Evolutionary conservation across 2,329 filamentous ascomycete genomes (phyloP), one percentile per base, ranked within the genome.

Genomic region (Arthroderma uncinatum): DNA sequence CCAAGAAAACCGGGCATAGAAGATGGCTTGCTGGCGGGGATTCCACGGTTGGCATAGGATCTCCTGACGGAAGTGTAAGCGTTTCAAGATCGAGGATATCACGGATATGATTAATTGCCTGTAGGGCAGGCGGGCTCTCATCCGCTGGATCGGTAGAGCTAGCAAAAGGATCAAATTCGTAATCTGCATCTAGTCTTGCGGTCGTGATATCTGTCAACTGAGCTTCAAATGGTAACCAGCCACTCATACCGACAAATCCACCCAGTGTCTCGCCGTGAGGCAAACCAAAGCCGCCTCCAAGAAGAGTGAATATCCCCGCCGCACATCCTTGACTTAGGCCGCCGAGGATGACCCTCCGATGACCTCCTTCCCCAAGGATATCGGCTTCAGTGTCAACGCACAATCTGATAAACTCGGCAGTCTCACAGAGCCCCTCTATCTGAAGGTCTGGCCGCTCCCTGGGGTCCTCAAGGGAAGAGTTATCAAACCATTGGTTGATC

Each of bases 251-350:
- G 37, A 79, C 61, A 56, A 74, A 76, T 0, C 72, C 76, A 0
- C 74, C 75, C 1, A 78, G 52, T 0, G 62, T 57, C 3, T 44
- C 57, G 14, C 28, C 37, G 16, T 12, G 3, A 33, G n/a, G 16
- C 3, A 14, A 6, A 3, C 53, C 53, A 9, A 39, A 54, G 10
- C 53, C 48, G n/a, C 48, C 48, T 10, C 28, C 48, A 34, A 82
- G 63, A 19, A 79, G 62, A 1, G 71, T 61, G 19, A 73, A 67
- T 8, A 80, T 60, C 0, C 69, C 67, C 62, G 74, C 73, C 0
- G 78, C 79, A 61, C 76, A 80, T 0, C 79, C 79, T 60, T 80
- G 77, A 62, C 79, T 80, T n/a, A 81, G 59, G 0, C 78, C 78
- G 14, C 77, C 76, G 0, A 82, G 59, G 5, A 81, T 65, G 12